These are phyloP conservation scores for Sugiyamaella neomexicana DNA, from an alignment of 1,139 yeast species.

Conservation along the genomic window DNA sequence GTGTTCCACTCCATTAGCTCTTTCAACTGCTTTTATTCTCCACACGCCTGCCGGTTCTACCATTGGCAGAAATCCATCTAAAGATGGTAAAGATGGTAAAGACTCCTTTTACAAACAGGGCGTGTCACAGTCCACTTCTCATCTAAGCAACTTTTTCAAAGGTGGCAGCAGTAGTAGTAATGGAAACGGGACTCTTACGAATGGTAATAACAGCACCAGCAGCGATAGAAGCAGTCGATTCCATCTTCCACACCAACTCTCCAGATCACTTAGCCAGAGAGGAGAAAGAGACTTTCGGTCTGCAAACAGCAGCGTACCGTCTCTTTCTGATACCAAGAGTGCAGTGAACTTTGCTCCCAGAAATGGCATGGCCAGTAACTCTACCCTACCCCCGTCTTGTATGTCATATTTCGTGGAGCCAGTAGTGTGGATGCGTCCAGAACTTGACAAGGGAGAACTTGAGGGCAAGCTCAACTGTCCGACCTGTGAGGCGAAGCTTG, in stretches of 20 bases:
- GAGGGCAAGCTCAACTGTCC: slow-evolving; percentile 90
- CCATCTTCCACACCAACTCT: slow-evolving; percentile 12
- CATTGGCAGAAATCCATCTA: slow-evolving; percentile 1
- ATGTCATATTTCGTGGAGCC: slow-evolving; percentile 91
- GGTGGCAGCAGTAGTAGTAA: slow-evolving; percentile 8
- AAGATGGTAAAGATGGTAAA: background rate
- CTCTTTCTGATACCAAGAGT: background rate
- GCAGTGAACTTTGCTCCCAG: slow-evolving; percentile 28
- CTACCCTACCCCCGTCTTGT: slow-evolving; percentile 66
- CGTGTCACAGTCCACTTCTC: slow-evolving; percentile 10
- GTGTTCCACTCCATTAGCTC: slow-evolving; percentile 37
- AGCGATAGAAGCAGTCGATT: slow-evolving; percentile 15
- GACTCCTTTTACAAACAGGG: slow-evolving; percentile 16
- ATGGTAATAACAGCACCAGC: slow-evolving; percentile 33
- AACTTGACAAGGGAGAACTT: slow-evolving; percentile 61
- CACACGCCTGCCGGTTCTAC: slow-evolving; percentile 29
- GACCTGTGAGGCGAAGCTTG: slow-evolving; percentile 68
- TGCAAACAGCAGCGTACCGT: background rate
- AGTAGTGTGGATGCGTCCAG: slow-evolving; percentile 84
- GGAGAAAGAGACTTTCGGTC: slow-evolving; percentile 4
- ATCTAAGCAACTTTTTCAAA: slow-evolving; percentile 12
- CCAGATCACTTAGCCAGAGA: slow-evolving; percentile 8
- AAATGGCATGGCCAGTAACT: slow-evolving; percentile 40
- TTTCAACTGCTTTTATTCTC: slow-evolving; percentile 31
- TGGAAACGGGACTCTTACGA: slow-evolving; percentile 26